Base-by-base conservation (phyloP, 805 yeast genomes). In the Lachancea sp. region DNA sequence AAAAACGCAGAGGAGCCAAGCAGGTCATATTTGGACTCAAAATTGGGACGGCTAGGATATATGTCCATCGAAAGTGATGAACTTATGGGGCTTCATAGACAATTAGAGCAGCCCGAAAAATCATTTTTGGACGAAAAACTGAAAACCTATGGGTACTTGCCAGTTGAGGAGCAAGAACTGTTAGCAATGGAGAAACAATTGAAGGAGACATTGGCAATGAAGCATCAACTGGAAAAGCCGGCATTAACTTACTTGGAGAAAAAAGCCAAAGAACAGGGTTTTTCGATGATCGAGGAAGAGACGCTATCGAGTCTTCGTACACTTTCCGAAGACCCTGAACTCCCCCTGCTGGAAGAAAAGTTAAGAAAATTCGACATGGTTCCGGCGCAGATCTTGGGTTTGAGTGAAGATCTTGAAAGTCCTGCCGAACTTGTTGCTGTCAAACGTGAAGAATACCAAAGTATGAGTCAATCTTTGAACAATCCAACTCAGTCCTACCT, bases 101-200 rank as follows among this genome's bases (percentile, higher is more conserved):
- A 52, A 13, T 38, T 48, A 38, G 44, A 50, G 18, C 44, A 33
- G 32, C 44, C 49, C 9, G 30, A 27, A 18, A 35, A 42, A 9
- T 52, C 50, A 16, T 49, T 52, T 13, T 31, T 60, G 2, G 42
- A 49, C 10, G 58, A 50, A 1, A 50, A 57, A n/a, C 61, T 66
- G 1, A 35, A 45, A 13, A 53, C 48, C 16, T 36, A 51, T 11
- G 36, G 46, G 6, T 37, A 44, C 40, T 47, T 47, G 7, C 46
- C 50, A 3, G 19, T 57, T 10, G 32, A 51, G 3, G 26, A 40
- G 13, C 47, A 39, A 9, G 59, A 53, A 11, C 27, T 18, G 3
- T 35, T n/a, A 13, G 18, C 13, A 22, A n/a, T 19, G 15, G 3
- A 17, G 16, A 35, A 11, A 5, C 38, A 35, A 19, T 22, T 22